Evolutionary conservation across 208 protist species (phyloP), one percentile per base, ranked within the genome.

Genomic region (Trypanosoma boissoni): DNA sequence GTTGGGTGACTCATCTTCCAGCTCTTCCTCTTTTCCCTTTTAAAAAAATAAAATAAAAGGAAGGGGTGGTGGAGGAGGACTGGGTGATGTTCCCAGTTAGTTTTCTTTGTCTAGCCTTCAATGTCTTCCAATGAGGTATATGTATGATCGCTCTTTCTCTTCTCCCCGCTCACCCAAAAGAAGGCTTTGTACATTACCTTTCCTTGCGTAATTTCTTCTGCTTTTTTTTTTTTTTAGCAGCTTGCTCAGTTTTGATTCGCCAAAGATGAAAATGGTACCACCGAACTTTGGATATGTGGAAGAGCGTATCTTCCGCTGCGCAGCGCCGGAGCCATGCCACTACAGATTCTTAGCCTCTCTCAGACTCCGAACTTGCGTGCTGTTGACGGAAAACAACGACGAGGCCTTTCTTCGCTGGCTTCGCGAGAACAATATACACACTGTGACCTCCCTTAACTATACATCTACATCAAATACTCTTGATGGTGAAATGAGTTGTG

Each of bases 281-380:
- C 90, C 93, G 10, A 98, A 98, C 62, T 98, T 98, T 80, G 96
- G 97, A 27, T 96, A 97, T 58, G 97, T 99, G 18, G 96, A 98
- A 72, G 96, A 97, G 65, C 81, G 93, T 57, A 82, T 99, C 36
- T 99, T 97, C 68, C 79, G 98, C 53, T 97, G 89, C 27, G 97
- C 96, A n/a, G 70, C 94, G 36, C 97, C 98, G 2, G 93, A 91
- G 53, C 88, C 96, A 65, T 75, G 96, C 7, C 98, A 99, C 61
- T 99, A 98, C 64, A 83, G 96, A 28, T 99, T 99, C 65, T 82
- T 99, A 10, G 84, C 97, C 24, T 97, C 91, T 16, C 78, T 99
- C 12, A 72, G 88, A 18, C 73, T 99, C 37, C 92, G 94, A 49
- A 98, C 88, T 24, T 95, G 98, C 63, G 92, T 99, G 24, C 88